Conservation (phyloP, 495 filamentous ascomycete species). For the Daldinia caldariorum region DNA sequence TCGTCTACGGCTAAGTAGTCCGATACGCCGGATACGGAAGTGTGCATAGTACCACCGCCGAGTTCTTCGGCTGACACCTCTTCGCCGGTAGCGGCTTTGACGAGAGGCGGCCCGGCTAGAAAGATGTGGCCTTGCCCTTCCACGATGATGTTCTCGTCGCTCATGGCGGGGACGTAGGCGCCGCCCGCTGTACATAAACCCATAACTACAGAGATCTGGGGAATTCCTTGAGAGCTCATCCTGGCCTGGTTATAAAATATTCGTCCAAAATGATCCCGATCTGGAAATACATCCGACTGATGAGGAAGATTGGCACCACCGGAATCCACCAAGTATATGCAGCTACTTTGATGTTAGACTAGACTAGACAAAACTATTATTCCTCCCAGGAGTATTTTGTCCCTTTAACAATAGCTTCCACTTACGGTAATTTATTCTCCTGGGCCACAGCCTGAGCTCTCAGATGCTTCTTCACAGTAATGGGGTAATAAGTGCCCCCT, state of each 20-base stretch:
- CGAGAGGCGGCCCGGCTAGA: constrained; percentile 91
- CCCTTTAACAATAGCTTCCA: not conserved
- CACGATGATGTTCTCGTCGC: constrained; percentile 96
- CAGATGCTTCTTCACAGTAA: constrained; percentile 98
- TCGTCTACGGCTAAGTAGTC: constrained; percentile 97
- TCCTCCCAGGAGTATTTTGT: too few species aligned
- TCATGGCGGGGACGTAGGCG: constrained; percentile 97
- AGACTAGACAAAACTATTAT: constrained; percentile 3
- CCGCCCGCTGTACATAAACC: constrained; percentile 96
- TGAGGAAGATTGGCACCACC: constrained; percentile 96
- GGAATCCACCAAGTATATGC: constrained; percentile 96
- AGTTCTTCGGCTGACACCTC: constrained; percentile 92
- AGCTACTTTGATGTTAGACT: constrained; percentile 54
- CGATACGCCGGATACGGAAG: constrained; percentile 90
- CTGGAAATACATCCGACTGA: constrained; percentile 96
- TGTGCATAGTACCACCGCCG: constrained; percentile 92
- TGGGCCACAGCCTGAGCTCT: constrained; percentile 90
- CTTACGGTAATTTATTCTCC: constrained; percentile 77
- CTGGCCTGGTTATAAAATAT: constrained; percentile 99
- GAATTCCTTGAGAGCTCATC: constrained; percentile 85
- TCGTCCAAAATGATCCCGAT: constrained; percentile 93
- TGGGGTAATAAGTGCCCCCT: constrained; percentile 98
- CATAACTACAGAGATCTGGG: constrained; percentile 96
- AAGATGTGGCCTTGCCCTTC: constrained; percentile 95
- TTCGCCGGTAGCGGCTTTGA: constrained; percentile 97